Evolutionary conservation across 306 rosid genomes (phyloP).

Genomic region (Dryas drummondii): DNA sequence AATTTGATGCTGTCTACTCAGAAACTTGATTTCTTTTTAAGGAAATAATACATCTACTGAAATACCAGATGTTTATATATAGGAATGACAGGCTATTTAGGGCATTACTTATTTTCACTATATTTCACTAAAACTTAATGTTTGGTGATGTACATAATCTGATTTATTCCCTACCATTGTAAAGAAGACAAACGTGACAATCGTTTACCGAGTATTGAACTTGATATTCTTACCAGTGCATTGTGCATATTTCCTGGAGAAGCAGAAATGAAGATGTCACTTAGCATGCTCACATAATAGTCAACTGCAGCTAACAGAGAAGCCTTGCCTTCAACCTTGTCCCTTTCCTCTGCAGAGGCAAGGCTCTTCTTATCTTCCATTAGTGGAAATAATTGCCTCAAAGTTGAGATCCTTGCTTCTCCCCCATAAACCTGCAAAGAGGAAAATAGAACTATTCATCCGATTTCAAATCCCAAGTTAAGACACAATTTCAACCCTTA

Average conservation of each 20-base stretch:
- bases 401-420: slow-evolving; percentile 81
- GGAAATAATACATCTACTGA: not conserved
- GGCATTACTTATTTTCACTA: not conserved
- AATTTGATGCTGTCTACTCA: slow-evolving; percentile 2
- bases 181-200: not conserved
- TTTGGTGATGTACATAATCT: not conserved
- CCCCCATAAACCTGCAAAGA: slow-evolving; percentile 64
- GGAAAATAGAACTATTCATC: not conserved
- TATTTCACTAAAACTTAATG: not conserved
- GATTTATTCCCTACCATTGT: not conserved
- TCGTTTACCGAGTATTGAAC: not conserved
- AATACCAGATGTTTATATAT: not conserved
- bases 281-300: slow-evolving; percentile 80
- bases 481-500: not conserved
- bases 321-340: slow-evolving; percentile 75
- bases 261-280: slow-evolving; percentile 93
- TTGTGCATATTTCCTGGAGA: slow-evolving; percentile 99
- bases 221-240: slow-evolving; percentile 67
- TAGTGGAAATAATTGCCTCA: slow-evolving; percentile 71
- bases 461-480: not conserved
- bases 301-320: slow-evolving; percentile 88
- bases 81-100: not conserved
- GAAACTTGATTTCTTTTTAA: not conserved
- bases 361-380: slow-evolving; percentile 90
- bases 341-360: slow-evolving; percentile 58